Evolutionary conservation across 2,329 filamentous ascomycete genomes (phyloP), one percentile per base, ranked within the genome.

Genomic region (Xylariales sp.): DNA sequence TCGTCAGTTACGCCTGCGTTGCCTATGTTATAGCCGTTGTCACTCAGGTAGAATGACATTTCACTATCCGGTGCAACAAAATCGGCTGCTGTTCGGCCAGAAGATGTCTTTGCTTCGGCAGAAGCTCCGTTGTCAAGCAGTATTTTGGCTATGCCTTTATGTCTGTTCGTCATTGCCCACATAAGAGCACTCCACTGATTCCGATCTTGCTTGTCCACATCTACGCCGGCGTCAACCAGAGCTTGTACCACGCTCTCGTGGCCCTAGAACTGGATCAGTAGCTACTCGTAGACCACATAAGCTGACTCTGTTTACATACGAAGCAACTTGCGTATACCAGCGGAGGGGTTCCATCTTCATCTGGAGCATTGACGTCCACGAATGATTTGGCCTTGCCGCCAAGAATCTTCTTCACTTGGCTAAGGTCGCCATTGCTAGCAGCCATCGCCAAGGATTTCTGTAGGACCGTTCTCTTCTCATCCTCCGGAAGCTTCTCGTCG

Each of bases 131-230:
- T 87, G 60, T 98, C 91, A 24, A 98, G 76, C 12, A 98, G 70
- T 9, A 89, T 74, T 64, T 97, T 97, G 25, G 91, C 90, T 51
- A 98, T 98, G 35, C 82, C 83, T 66, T 97, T 97, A 66, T 98
- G 93, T 43, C 90, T 74, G 63, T 98, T 98, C 42, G 93, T 98
- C 88, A 97, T 97, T 37, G 93, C 91, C 93, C 93, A 98, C 90
- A 98, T 98, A 46, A 98, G 73, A 11, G 93, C 87, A 56, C 88
- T 97, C 93, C 93, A 98, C 58, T 94, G 85, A 59, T 97, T 97
- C 48, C 84, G 86, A 60, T 98, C 93, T 64, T 97, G 91, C 55
- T 84, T 84, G 66, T 98, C 89, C 39, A 97, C 89, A 54, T 88
- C 79, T 28, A 85, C 91, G 18, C 91, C 90, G 8, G 88, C 88